These are phyloP conservation scores for Fraxinus floribunda DNA, from an alignment of 305 asterid species.

Conservation along the genomic window DNA sequence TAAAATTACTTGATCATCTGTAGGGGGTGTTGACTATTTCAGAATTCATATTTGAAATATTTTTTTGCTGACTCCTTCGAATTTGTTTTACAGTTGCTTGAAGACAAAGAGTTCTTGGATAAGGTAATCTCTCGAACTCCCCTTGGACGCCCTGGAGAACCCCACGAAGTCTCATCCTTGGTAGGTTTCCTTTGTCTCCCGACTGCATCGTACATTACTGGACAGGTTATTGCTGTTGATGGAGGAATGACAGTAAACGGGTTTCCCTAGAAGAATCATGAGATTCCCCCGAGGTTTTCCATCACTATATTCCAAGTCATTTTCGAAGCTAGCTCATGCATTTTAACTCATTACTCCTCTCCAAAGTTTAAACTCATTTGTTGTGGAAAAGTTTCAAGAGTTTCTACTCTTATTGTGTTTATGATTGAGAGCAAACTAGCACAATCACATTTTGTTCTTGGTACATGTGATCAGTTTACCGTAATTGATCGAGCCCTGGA, in stretches of 20 bases:
- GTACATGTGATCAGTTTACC: neutral
- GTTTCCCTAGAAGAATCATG: neutral
- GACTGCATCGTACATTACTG: slow-evolving; percentile 80
- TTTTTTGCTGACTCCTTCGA: neutral
- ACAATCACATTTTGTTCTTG: neutral
- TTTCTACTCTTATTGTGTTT: neutral
- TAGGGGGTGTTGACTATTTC: neutral
- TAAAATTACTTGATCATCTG: neutral
- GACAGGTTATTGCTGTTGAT: slow-evolving; percentile 75
- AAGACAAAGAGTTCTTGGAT: slow-evolving; percentile 57
- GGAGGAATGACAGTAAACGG: slow-evolving; percentile 41
- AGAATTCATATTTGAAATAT: neutral
- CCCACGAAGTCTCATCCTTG: slow-evolving; percentile 75
- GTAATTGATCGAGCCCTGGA: neutral
- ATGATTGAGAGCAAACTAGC: neutral
- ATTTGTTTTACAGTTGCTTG: slow-evolving; percentile 59
- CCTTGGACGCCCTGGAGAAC: slow-evolving; percentile 70
- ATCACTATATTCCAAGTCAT: neutral
- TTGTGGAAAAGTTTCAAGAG: neutral
- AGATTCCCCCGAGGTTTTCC: neutral
- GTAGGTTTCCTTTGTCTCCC: slow-evolving; percentile 95
- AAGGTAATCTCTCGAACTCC: slow-evolving; percentile 69
- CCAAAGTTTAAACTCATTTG: neutral
- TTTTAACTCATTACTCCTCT: neutral
- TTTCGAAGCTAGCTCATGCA: neutral